Evolutionary conservation across 2,329 filamentous ascomycete genomes (phyloP).

Genomic region (Colletotrichum zoysiae): DNA sequence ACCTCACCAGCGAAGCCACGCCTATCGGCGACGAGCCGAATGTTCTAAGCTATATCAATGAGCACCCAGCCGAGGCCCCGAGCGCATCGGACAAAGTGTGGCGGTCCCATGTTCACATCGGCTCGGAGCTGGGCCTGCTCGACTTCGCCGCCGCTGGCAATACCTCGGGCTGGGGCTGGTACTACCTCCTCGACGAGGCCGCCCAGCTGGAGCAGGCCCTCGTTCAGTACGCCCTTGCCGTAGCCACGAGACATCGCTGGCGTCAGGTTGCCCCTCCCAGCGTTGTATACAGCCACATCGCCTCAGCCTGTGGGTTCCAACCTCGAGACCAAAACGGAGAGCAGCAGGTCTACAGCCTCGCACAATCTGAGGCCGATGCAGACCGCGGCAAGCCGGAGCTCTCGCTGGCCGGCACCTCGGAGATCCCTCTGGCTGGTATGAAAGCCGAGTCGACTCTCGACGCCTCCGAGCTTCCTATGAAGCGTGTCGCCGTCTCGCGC

Average conservation of each 20-base stretch:
- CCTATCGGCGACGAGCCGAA: constrained; percentile 76
- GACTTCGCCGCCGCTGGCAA: constrained; percentile 86
- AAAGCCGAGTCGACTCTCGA: constrained; percentile 80
- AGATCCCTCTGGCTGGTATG: constrained; percentile 95
- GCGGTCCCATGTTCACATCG: constrained; percentile 88
- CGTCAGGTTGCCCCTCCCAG: constrained; percentile 85
- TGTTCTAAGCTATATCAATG: constrained; percentile 84
- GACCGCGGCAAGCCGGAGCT: constrained; percentile 75
- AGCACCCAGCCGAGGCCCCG: constrained; percentile 63
- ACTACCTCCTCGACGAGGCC: constrained; percentile 92
- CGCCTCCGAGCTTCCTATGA: constrained; percentile 76
- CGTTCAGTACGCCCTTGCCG: constrained; percentile 83
- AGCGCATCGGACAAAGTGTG: constrained; percentile 60
- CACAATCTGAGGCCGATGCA: constrained; percentile 73
- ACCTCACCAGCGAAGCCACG: constrained; percentile 82
- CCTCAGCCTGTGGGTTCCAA: constrained; percentile 92
- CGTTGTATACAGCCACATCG: constrained; percentile 92
- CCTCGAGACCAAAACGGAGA: constrained; percentile 91
- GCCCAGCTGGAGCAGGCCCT: constrained; percentile 96
- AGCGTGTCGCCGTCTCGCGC: constrained; percentile 86
- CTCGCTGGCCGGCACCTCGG: constrained; percentile 87
- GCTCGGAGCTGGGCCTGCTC: constrained; percentile 85
- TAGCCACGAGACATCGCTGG: constrained; percentile 82
- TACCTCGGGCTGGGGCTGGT: constrained; percentile 97
- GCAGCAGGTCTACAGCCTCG: constrained; percentile 88